These are phyloP conservation scores for Selenicereus undatus DNA, from an alignment of 148 eudicot genomes.

Conservation along the genomic window DNA sequence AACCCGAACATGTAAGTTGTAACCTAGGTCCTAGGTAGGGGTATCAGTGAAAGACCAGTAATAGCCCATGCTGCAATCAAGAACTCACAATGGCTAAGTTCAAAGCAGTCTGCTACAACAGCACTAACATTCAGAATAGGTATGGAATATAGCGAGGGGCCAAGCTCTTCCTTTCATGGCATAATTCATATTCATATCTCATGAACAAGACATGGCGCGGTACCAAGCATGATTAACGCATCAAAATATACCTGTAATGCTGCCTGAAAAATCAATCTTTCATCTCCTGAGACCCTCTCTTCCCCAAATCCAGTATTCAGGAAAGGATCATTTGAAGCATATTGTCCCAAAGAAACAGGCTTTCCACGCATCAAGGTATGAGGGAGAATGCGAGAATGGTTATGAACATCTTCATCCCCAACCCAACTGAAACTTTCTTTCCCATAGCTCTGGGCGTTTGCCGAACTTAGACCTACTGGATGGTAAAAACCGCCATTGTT, in stretches of 20 bases:
- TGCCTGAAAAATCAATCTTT: conserved; percentile 77
- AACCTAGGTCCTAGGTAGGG: background rate
- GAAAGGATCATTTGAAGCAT: conserved; percentile 42
- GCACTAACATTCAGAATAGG: background rate
- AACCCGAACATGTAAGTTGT: background rate
- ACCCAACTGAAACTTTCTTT: conserved; percentile 31
- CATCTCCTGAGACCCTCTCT: conserved; percentile 68
- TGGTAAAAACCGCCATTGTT: conserved; percentile 30
- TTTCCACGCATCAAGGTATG: conserved; percentile 50
- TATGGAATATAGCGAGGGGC: background rate
- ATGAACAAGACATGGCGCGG: background rate
- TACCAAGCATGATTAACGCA: background rate
- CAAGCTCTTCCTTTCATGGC: background rate
- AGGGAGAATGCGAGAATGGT: conserved; percentile 61
- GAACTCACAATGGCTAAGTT: background rate
- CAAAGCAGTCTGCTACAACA: background rate
- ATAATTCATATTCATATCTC: background rate
- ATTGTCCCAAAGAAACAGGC: conserved; percentile 34
- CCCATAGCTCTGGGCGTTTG: conserved; percentile 31
- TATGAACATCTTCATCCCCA: conserved; percentile 32
- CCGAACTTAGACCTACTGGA: conserved; percentile 30
- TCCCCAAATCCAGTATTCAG: conserved; percentile 49
- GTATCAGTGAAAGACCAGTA: background rate
- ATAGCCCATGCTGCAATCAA: background rate
- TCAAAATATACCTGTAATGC: conserved; percentile 65